These are phyloP conservation scores for Candida quercuum DNA, from an alignment of 805 yeast species.

Conservation along the genomic window DNA sequence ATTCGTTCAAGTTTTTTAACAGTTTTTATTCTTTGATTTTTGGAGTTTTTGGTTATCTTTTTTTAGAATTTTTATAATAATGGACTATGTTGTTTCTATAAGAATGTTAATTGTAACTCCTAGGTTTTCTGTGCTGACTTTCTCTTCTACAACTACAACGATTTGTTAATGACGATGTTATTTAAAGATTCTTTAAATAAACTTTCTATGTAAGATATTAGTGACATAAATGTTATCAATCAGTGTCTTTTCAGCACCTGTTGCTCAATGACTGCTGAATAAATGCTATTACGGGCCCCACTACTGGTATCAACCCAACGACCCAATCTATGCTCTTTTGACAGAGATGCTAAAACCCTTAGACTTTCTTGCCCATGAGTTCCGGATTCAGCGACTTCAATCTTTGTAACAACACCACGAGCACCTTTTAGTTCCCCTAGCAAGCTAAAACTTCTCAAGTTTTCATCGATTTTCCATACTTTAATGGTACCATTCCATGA, in stretches of 20 bases:
- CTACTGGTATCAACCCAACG: slow-evolving; percentile 68
- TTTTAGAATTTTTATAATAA: background rate
- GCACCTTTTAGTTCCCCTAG: slow-evolving; percentile 55
- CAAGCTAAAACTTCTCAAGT: slow-evolving; percentile 52
- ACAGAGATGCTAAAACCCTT: slow-evolving; percentile 58
- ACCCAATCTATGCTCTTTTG: slow-evolving; percentile 86
- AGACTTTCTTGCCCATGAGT: slow-evolving; percentile 46
- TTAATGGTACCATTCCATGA: slow-evolving; percentile 78
- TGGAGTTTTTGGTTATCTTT: background rate
- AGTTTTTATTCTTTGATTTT: background rate
- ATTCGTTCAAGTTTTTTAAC: too few relatives aligned
- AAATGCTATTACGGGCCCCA: slow-evolving; percentile 73
- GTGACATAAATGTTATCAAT: too few relatives aligned
- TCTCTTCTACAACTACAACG: background rate
- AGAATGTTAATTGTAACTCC: background rate
- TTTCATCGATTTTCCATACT: slow-evolving; percentile 72
- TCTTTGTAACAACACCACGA: slow-evolving; percentile 64
- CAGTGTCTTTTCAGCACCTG: slow-evolving; percentile 22
- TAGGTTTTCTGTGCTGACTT: background rate
- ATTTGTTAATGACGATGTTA: background rate
- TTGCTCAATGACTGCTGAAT: slow-evolving; percentile 44
- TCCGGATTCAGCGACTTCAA: slow-evolving; percentile 50
- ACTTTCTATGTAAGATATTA: too few relatives aligned
- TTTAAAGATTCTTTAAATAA: background rate
- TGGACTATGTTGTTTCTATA: background rate